A percentile compares a stretch with the other conserved stretches of the same genome.
Conservation (phyloP, 805 yeast genomes). For the Candida stauntonica region DNA sequence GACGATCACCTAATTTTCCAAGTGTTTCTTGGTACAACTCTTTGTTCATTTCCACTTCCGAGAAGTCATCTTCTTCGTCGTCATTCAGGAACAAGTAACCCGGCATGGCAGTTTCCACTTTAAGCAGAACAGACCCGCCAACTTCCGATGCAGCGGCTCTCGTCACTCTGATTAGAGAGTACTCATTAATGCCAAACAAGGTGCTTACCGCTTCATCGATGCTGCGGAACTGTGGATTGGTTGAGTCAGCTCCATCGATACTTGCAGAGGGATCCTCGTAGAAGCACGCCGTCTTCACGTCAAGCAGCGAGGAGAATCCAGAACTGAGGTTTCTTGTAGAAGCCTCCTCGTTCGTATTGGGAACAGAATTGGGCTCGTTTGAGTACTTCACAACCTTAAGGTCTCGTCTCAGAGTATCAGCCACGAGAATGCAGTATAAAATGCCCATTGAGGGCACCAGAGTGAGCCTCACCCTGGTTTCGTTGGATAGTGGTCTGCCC, state of each 20-base stretch:
- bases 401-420: conserved; percentile 26
- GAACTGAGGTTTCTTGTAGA: conserved; percentile 20
- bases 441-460: conserved; percentile 40
- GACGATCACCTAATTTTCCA: conserved; percentile 36
- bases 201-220: conserved; percentile 43
- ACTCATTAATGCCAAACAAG: conserved; percentile 38
- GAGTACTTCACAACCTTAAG: conserved; percentile 24
- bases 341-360: conserved; percentile 18
- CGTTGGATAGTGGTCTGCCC: conserved; percentile 46
- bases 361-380: conserved; percentile 8
- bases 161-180: conserved; percentile 47
- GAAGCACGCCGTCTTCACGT: conserved; percentile 21
- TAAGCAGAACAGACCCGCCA: conserved; percentile 48
- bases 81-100: conserved; percentile 48
- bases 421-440: conserved; percentile 39
- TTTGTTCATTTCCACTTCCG: conserved; percentile 17
- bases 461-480: conserved; percentile 45
- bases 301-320: conserved; percentile 22
- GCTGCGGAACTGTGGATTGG: conserved; percentile 33
- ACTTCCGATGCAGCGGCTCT: conserved; percentile 49
- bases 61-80: conserved; percentile 34
- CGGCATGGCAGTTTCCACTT: conserved; percentile 51
- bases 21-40: conserved; percentile 20
- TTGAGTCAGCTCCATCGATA: not conserved
- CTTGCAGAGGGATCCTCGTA: conserved; percentile 25